Evolutionary conservation across 257 asterid genomes (phyloP).

Genomic region (Nyctanthes arbortristis): DNA sequence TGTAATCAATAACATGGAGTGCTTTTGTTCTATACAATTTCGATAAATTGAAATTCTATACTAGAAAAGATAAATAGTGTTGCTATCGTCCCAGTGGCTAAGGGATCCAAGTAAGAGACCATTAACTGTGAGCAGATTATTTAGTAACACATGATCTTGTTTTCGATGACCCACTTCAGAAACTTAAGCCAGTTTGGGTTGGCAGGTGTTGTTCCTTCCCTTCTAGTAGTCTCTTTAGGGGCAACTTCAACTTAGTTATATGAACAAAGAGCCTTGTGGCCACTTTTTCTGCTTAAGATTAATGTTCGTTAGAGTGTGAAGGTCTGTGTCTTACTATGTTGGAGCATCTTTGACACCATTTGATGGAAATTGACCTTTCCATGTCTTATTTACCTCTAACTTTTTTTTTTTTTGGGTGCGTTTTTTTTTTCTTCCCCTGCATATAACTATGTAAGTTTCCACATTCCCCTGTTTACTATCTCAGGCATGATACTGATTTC

Average conservation of each 20-base stretch:
- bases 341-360: background rate
- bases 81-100: background rate
- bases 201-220: background rate
- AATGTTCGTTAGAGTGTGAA: background rate
- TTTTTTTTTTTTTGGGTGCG: background rate
- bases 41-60: background rate
- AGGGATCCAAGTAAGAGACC: background rate
- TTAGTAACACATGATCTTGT: background rate
- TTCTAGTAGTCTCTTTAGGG: background rate
- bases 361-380: background rate
- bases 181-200: background rate
- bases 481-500: slow-evolving; percentile 15
- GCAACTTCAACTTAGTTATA: background rate
- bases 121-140: background rate
- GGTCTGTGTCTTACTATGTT: background rate
- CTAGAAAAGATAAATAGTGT: background rate
- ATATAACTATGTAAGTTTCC: background rate
- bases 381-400: background rate
- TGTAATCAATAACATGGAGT: background rate
- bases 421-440: background rate
- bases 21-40: background rate
- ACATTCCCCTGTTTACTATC: background rate
- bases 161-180: background rate
- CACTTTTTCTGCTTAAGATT: background rate
- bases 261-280: background rate